These are phyloP conservation scores for Colletotrichum sp. DNA, from an alignment of 2,329 filamentous ascomycete genomes.

Conservation along the genomic window DNA sequence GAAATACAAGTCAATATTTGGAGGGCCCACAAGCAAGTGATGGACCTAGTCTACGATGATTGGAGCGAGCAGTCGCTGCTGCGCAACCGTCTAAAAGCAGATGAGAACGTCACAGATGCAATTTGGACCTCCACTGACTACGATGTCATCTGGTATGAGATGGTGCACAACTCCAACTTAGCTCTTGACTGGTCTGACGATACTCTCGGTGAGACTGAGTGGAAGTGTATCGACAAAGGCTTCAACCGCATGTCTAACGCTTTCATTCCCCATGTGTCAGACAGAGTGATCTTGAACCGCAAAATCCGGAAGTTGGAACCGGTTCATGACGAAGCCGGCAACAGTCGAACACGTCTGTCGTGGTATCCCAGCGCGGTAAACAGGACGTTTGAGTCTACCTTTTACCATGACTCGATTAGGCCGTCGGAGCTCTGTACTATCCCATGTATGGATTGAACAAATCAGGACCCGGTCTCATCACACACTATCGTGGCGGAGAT, in stretches of 20 bases:
- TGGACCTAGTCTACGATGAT: constrained; percentile 58
- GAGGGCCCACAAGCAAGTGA: constrained; percentile 42
- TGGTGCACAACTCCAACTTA: constrained; percentile 37
- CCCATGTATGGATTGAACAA: constrained; percentile 66
- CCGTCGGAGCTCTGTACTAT: constrained; percentile 65
- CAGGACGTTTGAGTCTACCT: constrained; percentile 48
- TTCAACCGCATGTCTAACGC: constrained; percentile 63
- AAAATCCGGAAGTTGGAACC: constrained; percentile 62
- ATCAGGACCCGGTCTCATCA: constrained; percentile 61
- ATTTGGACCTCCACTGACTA: constrained; percentile 27
- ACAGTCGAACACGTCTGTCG: constrained; percentile 37
- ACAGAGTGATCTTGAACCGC: constrained; percentile 60
- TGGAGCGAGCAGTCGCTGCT: constrained; percentile 48
- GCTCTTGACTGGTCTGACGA: constrained; percentile 30
- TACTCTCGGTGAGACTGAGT: constrained; percentile 27
- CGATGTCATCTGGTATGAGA: constrained; percentile 37
- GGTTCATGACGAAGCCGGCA: background rate
- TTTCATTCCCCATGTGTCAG: constrained; percentile 64
- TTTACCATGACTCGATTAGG: constrained; percentile 65
- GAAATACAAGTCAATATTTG: constrained; percentile 46
- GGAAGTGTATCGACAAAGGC: constrained; percentile 28
- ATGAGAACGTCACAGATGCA: constrained; percentile 56
- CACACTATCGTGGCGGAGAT: constrained; percentile 25
- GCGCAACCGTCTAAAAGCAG: constrained; percentile 52
- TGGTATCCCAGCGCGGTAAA: constrained; percentile 52